These are phyloP conservation scores for Blastobotrys aristatus DNA, from an alignment of 1,139 yeast species.

Conservation along the genomic window DNA sequence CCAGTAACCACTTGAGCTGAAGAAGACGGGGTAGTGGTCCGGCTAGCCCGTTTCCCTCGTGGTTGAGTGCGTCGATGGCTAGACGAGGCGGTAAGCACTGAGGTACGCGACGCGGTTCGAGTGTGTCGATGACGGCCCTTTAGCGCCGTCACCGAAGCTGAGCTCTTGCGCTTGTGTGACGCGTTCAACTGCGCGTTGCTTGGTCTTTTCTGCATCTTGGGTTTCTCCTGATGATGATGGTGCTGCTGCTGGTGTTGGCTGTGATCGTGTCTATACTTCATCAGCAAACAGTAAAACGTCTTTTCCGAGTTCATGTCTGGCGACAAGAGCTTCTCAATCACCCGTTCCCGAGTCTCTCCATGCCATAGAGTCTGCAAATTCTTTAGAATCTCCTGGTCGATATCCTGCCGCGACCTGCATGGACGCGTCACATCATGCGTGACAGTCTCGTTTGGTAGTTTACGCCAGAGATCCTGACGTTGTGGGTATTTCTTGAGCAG, in stretches of 20 bases:
- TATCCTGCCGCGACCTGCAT: slow-evolving; percentile 49
- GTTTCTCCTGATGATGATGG: slow-evolving; percentile 10
- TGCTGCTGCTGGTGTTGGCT: slow-evolving; percentile 15
- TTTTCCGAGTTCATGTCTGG: slow-evolving; percentile 73
- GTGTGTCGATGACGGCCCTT: slow-evolving; percentile 16
- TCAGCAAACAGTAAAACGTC: slow-evolving; percentile 76
- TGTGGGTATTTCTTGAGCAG: slow-evolving; percentile 66
- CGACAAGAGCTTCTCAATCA: slow-evolving; percentile 55
- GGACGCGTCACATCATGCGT: slow-evolving; percentile 33
- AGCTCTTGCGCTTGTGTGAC: slow-evolving; percentile 15
- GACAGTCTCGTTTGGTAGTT: slow-evolving; percentile 9
- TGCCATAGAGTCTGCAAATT: slow-evolving; percentile 89
- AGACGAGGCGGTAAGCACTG: slow-evolving; percentile 26
- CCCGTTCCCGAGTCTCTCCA: slow-evolving; percentile 62
- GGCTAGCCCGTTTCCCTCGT: not conserved
- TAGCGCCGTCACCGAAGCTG: slow-evolving; percentile 12
- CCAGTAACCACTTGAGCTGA: not conserved
- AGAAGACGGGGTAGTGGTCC: not conserved
- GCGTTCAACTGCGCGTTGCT: slow-evolving; percentile 6
- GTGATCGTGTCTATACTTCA: slow-evolving; percentile 82
- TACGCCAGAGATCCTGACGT: slow-evolving; percentile 5
- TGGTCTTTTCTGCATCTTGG: not conserved
- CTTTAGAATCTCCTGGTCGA: slow-evolving; percentile 78
- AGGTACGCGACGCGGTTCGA: slow-evolving; percentile 21
- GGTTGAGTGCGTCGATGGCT: slow-evolving; percentile 15